Conservation (phyloP, 176 grass and related monocot species). For the Miscanthus lutarioriparius region DNA sequence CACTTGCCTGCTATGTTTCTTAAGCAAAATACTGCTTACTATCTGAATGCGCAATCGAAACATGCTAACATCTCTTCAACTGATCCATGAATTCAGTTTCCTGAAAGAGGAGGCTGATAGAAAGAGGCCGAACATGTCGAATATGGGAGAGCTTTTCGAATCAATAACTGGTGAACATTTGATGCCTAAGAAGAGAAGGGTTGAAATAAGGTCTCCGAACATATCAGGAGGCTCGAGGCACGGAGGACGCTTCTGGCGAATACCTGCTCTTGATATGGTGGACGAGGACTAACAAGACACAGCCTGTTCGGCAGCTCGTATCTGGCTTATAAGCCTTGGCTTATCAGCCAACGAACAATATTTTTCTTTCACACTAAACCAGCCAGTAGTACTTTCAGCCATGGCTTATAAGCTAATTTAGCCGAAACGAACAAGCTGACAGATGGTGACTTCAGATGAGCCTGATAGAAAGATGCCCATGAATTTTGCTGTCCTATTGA, state of each 20-base stretch:
- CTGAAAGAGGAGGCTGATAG: constrained; percentile 69
- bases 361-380: no score
- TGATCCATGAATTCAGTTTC: constrained; percentile 49
- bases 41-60: not conserved
- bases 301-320: no score
- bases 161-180: constrained; percentile 46
- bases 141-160: constrained; percentile 84
- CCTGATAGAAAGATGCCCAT: constrained; percentile 59
- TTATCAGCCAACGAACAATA: no score
- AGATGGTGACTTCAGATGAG: not conserved
- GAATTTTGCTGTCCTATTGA: not conserved
- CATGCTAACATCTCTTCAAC: constrained; percentile 12
- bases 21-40: not conserved
- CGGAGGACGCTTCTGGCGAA: constrained; percentile 54
- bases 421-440: no score
- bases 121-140: constrained; percentile 60
- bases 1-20: constrained; percentile 2
- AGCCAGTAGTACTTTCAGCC: no score
- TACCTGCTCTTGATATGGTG: constrained; percentile 68
- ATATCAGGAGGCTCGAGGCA: constrained; percentile 34
- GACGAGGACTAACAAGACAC: constrained; percentile 52
- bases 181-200: constrained; percentile 61
- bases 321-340: no score
- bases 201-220: constrained; percentile 38
- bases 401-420: no score